Base-by-base conservation (phyloP, 2,329 filamentous ascomycete genomes). In the Colletotrichum acutatum region DNA sequence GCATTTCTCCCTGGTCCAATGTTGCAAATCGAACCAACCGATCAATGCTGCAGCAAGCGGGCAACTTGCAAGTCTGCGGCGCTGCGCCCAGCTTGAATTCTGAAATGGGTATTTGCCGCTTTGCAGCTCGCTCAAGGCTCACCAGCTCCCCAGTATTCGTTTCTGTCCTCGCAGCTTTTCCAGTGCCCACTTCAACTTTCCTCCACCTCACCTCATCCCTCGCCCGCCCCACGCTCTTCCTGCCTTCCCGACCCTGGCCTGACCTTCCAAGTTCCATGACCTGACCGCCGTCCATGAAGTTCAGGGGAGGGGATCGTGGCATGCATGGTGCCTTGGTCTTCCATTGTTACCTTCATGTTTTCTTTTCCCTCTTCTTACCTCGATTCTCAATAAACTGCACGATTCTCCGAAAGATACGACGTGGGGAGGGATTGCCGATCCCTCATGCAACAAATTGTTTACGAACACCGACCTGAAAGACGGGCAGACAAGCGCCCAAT, bases 1-100 rank as follows among this genome's bases (percentile, higher is more conserved):
- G 70, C 70, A 72, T 68, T 26, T 42, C 49, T 46, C 54, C 60
- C 66, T 56, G 26, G 68, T 49, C 49, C 11, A 19, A 16, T 49
- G 42, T 28, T 65, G 52, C 32, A 54, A 56, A 60, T 53, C 53
- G 30, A 58, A 12, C 57, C 56, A 58, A 67, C 65, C 64, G 57
- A 28, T 68, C 58, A 58, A 34, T 22, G 19, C 28, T 53, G 28
- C 19, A 49, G 19, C 42, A 49, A n/a, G 42, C 42, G 19, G 42
- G 42, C 42, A 49, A 49, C 19, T 49, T 22, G 42, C 42, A 22
- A 49, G 42, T 49, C 42, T 49, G 42, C 37, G 9, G 37, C 34
- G 34, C 60, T 62, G 60, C 30, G 49, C 28, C 61, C 2, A 64
- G 60, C 26, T 34, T 2, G 12, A 26, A 52, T 11, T 6, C 26